Base-by-base conservation (phyloP, 1,139 yeast species). In the Protomyces gravidus region DNA sequence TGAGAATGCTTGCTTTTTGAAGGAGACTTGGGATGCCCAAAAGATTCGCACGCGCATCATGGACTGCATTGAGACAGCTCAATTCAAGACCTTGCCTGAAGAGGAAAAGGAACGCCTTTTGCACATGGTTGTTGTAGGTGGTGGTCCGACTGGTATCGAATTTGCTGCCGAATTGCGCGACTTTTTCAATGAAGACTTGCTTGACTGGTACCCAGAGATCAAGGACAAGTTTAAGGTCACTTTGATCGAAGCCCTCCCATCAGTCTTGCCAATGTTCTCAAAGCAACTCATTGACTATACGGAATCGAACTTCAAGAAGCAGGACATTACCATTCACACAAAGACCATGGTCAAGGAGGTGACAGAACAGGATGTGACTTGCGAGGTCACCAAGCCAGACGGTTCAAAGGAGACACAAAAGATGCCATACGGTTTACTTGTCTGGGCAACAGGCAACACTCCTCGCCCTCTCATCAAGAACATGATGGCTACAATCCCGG, bases 361-460 rank as follows among this genome's bases (percentile, higher is more conserved):
- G 60, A 83, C 84, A 67, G 82, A 79, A 66, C 81, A 81, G 68
- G 74, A 76, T 53, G 85, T 89, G 65, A 76, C 79, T 65, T 95
- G 95, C 58, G 84, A 81, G 69, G 83, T 80, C 65, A 88, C 89
- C 69, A 75, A 78, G 60, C 79, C 82, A 39, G 87, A 84, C 64
- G 92, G 90, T 15, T 66, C 79, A 45, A 76, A 81, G 66, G 78
- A 80, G 67, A 74, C 76, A 60, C 75, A 80, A 52, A 85, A 82
- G 66, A 77, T 89, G 68, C 96, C 96, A 60, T 90, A 89, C 72
- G 97, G 97, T 70, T 77, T 88, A 70, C 80, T 90, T 67, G 92
- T 90, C 66, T 90, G 97, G 97, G 97, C 97, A 63, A 90, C 96
- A 57, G 97, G 97, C 75, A 89, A 89, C 73, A 92, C 94, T 63